These are phyloP conservation scores for Macrolepiota albuminosa DNA, from an alignment of 768 basidiomycete species.

Conservation along the genomic window DNA sequence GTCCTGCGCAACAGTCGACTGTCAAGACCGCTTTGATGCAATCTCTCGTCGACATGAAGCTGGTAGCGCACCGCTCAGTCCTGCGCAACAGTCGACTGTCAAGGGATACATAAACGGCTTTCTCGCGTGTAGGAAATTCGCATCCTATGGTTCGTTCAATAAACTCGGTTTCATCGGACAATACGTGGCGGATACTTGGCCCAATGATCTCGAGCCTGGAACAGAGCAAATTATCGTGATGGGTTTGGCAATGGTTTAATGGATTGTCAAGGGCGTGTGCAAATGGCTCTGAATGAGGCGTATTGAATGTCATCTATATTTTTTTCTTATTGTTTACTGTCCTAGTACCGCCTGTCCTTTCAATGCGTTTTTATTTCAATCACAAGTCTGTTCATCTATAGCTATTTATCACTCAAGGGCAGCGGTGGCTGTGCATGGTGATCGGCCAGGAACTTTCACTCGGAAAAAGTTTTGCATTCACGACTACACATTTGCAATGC, in stretches of 20 bases:
- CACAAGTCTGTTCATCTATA: too few species aligned
- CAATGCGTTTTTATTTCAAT: neutral
- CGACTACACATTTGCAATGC: conserved; percentile 38
- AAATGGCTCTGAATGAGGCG: neutral
- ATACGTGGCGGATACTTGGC: conserved; percentile 48
- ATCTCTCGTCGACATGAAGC: conserved; percentile 17
- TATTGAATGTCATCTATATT: neutral
- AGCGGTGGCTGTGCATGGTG: conserved; percentile 19
- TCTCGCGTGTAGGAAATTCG: conserved; percentile 51
- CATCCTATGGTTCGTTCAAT: conserved; percentile 34
- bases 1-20: conserved; percentile 17
- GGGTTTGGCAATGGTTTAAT: conserved; percentile 46
- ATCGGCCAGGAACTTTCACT: conserved; percentile 9
- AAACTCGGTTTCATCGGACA: conserved; percentile 60
- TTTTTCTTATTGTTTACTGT: neutral
- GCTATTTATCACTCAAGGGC: neutral
- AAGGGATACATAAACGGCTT: conserved; percentile 61
- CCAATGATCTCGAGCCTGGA: conserved; percentile 27
- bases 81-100: conserved; percentile 18
- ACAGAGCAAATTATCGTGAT: conserved; percentile 38
- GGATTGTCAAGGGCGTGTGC: conserved; percentile 10
- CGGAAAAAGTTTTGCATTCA: conserved; percentile 14
- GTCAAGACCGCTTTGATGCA: conserved; percentile 25
- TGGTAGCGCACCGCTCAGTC: conserved; percentile 12
- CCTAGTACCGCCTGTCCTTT: conserved; percentile 1